Percentiles rank a stretch among this genome's conserved stretches.
Evolutionary conservation across 176 grass and related monocot genomes (phyloP).

Genomic region (Carex parvula): DNA sequence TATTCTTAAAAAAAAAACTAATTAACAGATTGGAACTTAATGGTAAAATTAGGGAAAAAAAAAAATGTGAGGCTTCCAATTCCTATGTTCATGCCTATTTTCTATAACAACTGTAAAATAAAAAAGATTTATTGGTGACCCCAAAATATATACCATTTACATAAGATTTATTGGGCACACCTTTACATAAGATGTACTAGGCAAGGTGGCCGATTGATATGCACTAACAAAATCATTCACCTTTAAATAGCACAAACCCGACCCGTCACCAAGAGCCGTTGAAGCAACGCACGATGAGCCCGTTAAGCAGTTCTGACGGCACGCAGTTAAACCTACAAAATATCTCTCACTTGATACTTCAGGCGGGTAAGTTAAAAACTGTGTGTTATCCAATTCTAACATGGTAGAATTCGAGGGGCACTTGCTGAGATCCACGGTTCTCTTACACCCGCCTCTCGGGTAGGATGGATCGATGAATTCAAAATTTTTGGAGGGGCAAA

Average conservation of each 20-base stretch:
- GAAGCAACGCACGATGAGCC: constrained; percentile 69
- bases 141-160: not conserved
- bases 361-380: constrained; percentile 84
- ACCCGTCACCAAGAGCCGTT: constrained; percentile 80
- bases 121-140: not conserved
- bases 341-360: constrained; percentile 67
- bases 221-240: constrained; percentile 64
- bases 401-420: constrained; percentile 92
- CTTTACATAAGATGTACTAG: constrained; percentile 94
- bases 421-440: constrained; percentile 34
- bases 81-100: not conserved
- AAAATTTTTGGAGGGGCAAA: constrained; percentile 77
- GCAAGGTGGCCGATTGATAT: constrained; percentile 71
- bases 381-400: constrained; percentile 59
- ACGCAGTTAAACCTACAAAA: constrained; percentile 82
- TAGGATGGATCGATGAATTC: constrained; percentile 20
- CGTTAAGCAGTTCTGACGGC: constrained; percentile 81
- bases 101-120: not conserved
- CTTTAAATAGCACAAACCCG: constrained; percentile 88
- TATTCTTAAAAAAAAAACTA: not conserved
- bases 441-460: constrained; percentile 39
- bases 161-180: constrained; percentile 75
- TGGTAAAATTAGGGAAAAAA: not conserved
- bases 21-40: not conserved
- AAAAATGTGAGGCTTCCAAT: not conserved